Conservation (phyloP, 257 asterid genomes). For the Penstemon davidsonii region DNA sequence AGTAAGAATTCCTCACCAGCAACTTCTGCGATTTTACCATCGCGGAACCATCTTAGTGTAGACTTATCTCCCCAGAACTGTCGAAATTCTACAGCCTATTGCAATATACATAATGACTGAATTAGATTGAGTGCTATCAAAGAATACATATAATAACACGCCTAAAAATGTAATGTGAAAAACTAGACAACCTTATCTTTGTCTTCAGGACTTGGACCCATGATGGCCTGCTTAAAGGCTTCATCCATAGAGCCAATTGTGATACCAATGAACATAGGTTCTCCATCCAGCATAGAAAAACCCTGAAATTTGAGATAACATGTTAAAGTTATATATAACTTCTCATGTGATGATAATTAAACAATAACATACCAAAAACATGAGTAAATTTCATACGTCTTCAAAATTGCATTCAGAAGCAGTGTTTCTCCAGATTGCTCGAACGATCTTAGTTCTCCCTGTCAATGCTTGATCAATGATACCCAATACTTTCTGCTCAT, state of each 20-base stretch:
- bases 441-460: constrained; percentile 75
- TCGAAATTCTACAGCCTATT: constrained; percentile 85
- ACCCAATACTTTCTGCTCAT: constrained; percentile 71
- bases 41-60: constrained; percentile 84
- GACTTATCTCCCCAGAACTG: constrained; percentile 97
- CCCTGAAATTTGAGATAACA: constrained; percentile 54
- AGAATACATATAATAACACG: constrained; percentile 8
- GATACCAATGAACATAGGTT: constrained; percentile 74
- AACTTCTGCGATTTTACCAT: constrained; percentile 91
- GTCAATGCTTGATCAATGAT: constrained; percentile 71
- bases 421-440: constrained; percentile 85
- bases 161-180: constrained; percentile 10
- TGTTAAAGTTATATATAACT: constrained; percentile 23
- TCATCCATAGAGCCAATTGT: constrained; percentile 64
- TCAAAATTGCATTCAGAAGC: constrained; percentile 57
- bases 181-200: constrained; percentile 67
- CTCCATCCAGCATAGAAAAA: constrained; percentile 57
- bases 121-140: constrained; percentile 1
- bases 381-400: constrained; percentile 49
- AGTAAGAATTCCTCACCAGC: constrained; percentile 59
- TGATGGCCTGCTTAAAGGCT: constrained; percentile 70
- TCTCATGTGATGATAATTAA: constrained; percentile 18
- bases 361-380: constrained; percentile 17
- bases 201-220: constrained; percentile 98
- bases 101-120: constrained; percentile 23